These are phyloP conservation scores for Trypanosoma theileri DNA, from an alignment of 208 protist species.

Conservation along the genomic window DNA sequence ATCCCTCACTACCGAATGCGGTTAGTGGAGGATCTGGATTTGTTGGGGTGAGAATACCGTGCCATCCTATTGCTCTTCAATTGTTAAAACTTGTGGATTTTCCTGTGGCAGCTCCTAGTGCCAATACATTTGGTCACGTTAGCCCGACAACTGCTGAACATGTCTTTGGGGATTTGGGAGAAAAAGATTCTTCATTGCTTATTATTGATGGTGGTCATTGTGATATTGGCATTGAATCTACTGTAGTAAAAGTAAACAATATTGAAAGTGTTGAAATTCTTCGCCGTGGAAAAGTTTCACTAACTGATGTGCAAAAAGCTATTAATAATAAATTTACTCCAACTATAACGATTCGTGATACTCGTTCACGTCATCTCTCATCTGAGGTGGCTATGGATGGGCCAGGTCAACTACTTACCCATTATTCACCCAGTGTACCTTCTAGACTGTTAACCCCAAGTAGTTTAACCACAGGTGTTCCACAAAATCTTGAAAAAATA, in stretches of 20 bases:
- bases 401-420: conserved; percentile 91
- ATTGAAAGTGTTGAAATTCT: conserved; percentile 68
- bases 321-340: conserved; percentile 40
- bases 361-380: conserved; percentile 38
- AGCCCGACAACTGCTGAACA: conserved; percentile 90
- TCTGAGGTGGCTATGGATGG: conserved; percentile 73
- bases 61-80: conserved; percentile 62
- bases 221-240: conserved; percentile 92
- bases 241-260: conserved; percentile 82
- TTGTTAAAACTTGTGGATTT: conserved; percentile 73
- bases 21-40: conserved; percentile 88
- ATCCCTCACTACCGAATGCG: conserved; percentile 53
- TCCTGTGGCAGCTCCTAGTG: conserved; percentile 89
- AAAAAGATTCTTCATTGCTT: conserved; percentile 64
- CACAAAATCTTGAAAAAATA: not conserved
- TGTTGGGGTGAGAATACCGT: conserved; percentile 87
- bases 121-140: conserved; percentile 93
- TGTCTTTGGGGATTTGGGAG: conserved; percentile 90
- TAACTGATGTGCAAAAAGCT: conserved; percentile 63
- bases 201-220: conserved; percentile 89
- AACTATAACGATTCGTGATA: conserved; percentile 64
- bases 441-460: conserved; percentile 71
- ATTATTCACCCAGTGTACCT: conserved; percentile 85
- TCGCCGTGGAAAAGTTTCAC: conserved; percentile 71
- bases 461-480: conserved; percentile 31